A percentile compares a stretch with the other conserved stretches of the same genome.
These are phyloP conservation scores for Aurinia saxatilis DNA, from an alignment of 345 rosid genomes.

Conservation along the genomic window DNA sequence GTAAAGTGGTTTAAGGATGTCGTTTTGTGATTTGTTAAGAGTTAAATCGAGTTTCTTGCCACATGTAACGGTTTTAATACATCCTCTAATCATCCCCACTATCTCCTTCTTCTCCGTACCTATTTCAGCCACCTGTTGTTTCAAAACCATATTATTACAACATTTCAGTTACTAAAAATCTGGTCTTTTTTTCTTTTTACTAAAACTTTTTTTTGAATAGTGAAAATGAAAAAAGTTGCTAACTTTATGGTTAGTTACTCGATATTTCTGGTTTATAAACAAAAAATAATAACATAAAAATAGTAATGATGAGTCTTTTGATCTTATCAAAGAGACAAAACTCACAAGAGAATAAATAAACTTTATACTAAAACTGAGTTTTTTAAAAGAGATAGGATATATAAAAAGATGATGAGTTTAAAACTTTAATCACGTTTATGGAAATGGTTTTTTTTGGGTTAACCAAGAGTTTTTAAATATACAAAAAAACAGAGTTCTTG, in stretches of 20 bases:
- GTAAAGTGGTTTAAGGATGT: conserved; percentile 29
- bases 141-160: background rate
- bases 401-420: too few species aligned
- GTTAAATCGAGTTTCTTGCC: conserved; percentile 41
- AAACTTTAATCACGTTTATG: background rate
- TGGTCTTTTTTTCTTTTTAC: too few species aligned
- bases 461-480: too few species aligned
- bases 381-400: too few species aligned
- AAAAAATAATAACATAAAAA: background rate
- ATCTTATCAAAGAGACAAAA: conserved; percentile 19
- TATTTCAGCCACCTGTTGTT: conserved; percentile 81
- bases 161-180: background rate
- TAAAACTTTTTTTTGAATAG: too few species aligned
- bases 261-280: background rate
- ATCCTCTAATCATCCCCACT: conserved; percentile 93
- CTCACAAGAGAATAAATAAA: background rate
- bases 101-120: conserved; percentile 50
- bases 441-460: background rate
- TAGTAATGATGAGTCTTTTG: conserved; percentile 11
- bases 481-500: too few species aligned
- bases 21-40: conserved; percentile 12
- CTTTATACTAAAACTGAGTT: too few species aligned
- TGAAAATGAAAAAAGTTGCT: background rate
- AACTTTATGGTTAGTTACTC: conserved; percentile 8
- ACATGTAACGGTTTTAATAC: conserved; percentile 92